Evolutionary conservation across 2,329 filamentous ascomycete genomes (phyloP), one percentile per base, ranked within the genome.

Genomic region (Hypoxylon sp.): DNA sequence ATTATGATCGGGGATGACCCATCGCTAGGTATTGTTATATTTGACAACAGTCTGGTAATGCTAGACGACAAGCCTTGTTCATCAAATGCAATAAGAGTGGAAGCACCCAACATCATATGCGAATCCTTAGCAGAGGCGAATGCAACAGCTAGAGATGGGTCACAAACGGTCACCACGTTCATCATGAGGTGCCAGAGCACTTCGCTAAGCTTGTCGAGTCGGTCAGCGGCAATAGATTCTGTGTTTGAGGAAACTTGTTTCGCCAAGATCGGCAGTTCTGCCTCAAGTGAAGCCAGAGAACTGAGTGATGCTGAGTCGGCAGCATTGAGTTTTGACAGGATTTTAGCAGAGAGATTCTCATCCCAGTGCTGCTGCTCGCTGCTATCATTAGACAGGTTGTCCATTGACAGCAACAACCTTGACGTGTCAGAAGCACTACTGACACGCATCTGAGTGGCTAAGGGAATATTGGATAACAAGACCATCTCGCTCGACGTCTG

Each of bases 191-290:
- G 76, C 75, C 80, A 81, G 14, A 92, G 78, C 5, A 86, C 74
- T 10, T 80, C 73, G 67, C 84, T 84, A 17, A 91, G 80, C 46
- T 84, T 80, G 10, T 75, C 73, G 3, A 88, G 72, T 2, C 88
- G 84, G 72, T 89, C 84, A 13, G 81, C 77, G 3, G 83, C 78
- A 46, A 91, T 78, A 26, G 87, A 79, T 33, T 80, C 74, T 59
- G 84, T 85, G 65, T 87, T 83, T 37, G 79, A 76, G 52, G 85
- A 80, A 26, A 92, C 73, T 62, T 88, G 85, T 48, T 83, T 83
- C 9, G 87, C 88, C 65, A 92, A 81, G 2, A 86, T 81, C 8
- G 89, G 88, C 54, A 92, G 80, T 74, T 94, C 91, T 1, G 83
- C 81, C 77, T 92, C 89, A 0, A 94, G 82, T 17, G 91, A 83